Base-by-base conservation (phyloP, 768 basidiomycete species). In the Austroboletus festivus region DNA sequence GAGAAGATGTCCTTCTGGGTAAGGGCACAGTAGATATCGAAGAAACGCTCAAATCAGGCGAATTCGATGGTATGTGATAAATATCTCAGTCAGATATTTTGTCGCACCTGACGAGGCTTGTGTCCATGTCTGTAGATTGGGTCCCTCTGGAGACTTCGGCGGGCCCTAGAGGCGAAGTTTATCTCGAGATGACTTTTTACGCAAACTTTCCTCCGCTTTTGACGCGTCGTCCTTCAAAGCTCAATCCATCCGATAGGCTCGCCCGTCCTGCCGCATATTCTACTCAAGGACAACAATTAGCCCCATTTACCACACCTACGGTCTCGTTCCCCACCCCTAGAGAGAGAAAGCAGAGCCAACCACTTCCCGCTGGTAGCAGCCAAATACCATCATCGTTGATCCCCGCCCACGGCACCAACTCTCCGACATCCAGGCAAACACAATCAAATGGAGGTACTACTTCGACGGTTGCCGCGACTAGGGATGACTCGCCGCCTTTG, bases 141-240 rank as follows among this genome's bases (percentile, higher is more conserved):
- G 75, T 88, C 15, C 65, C 70, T 38, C 73, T 90, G 38, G 69
- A 74, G 47, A 68, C 76, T 26, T 78, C 80, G 40, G 83, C 81
- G 3, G 77, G 81, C 8, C 73, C 81, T 44, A 82, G 89, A 20
- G 94, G 94, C 6, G 90, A 96, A 46, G 55, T 95, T 10, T 96
- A 89, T 63, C 76, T 96, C 15, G 94, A 97, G 66, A 86, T 96
- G 82, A 97, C 94, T 1, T 97, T 83, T 72, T 97, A 82, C 67
- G 79, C 91, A 3, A 82, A 85, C 46, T 78, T 75, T 4, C 81
- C 83, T 8, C 72, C 76, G n/a, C 68, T 82, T 26, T 57, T 81
- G 34, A 63, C 60, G 22, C 72, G 79, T 47, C 72, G 78, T 21
- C 75, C 80, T 38, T 79, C 82, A 20, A 83, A 82, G 54, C 58